These are phyloP conservation scores for Echeveria elegans DNA, from an alignment of 164 flowering plant species.

Conservation along the genomic window DNA sequence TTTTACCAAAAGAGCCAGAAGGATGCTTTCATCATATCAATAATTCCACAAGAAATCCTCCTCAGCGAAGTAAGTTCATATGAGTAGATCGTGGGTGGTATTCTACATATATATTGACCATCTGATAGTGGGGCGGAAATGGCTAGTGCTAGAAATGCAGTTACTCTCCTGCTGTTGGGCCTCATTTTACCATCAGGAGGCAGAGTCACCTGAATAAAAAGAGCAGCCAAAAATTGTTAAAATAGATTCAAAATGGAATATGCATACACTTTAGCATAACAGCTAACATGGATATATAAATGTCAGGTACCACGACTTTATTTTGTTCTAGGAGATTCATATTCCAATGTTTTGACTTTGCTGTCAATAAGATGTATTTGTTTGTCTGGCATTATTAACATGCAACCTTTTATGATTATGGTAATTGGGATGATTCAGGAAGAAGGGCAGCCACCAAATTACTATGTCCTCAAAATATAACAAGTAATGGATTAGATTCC, in stretches of 20 bases:
- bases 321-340: no score
- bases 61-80: slow-evolving; percentile 57
- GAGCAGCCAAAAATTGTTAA: neutral
- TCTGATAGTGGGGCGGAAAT: slow-evolving; percentile 44
- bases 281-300: neutral
- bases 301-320: no score
- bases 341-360: neutral
- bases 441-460: neutral
- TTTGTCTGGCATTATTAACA: no score
- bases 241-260: neutral
- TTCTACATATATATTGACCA: slow-evolving; percentile 18
- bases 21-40: slow-evolving; percentile 33
- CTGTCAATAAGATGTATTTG: no score
- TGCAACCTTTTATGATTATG: neutral
- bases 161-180: slow-evolving; percentile 34
- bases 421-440: neutral
- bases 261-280: neutral
- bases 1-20: slow-evolving; percentile 39
- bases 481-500: neutral
- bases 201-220: slow-evolving; percentile 41
- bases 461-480: neutral
- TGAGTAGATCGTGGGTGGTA: slow-evolving; percentile 46
- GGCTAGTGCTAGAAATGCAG: slow-evolving; percentile 48
- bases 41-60: slow-evolving; percentile 45
- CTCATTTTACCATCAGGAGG: slow-evolving; percentile 35